Base-by-base conservation (phyloP, 1,284 basidiomycete genomes). In the Trametes sp. region DNA sequence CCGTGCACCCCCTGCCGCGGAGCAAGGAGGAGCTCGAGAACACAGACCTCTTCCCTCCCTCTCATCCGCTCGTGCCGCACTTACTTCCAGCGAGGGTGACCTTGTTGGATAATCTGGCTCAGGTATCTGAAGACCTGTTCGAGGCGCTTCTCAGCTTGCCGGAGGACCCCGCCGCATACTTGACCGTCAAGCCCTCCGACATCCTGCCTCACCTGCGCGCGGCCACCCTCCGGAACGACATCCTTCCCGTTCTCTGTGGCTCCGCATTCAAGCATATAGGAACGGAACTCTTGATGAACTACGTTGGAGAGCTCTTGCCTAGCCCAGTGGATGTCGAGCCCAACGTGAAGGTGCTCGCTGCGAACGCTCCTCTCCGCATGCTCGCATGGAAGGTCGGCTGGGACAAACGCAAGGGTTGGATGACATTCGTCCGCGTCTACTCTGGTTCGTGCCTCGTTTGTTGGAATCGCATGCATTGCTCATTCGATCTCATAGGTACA, bases 331-430 rank as follows among this genome's bases (percentile, higher is more conserved):
- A 94, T 67, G 81, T 92, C 7, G 80, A 81, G 53, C 76, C 81
- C 33, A 69, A 69, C 5, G 81, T 84, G 52, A 59, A 61, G 38
- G 58, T 60, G 28, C 44, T 67, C 9, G 73, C 72, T 13, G 71
- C 76, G 36, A 84, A 85, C 64, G 73, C 81, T 1, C 85, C 87
- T 0, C 72, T 90, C 23, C 86, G 85, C 29, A 75, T 89, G 68
- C 80, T 96, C 24, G 94, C 93, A 0, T 96, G 95, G 92, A 96
- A 96, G 74, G 94, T 96, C 21, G 83, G 82, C 26, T 95, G 92
- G 90, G 93, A 96, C 74, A 89, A 88, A 66, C 86, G 85, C 63
- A 86, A 84, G 66, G 94, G 94, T 16, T 96, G 94, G 87, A 93
- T 95, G 87, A 96, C 94, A 0, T 96, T 95, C 72, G 89, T 96